Conservation (phyloP, 768 basidiomycete species). For the Boletus huronensis region DNA sequence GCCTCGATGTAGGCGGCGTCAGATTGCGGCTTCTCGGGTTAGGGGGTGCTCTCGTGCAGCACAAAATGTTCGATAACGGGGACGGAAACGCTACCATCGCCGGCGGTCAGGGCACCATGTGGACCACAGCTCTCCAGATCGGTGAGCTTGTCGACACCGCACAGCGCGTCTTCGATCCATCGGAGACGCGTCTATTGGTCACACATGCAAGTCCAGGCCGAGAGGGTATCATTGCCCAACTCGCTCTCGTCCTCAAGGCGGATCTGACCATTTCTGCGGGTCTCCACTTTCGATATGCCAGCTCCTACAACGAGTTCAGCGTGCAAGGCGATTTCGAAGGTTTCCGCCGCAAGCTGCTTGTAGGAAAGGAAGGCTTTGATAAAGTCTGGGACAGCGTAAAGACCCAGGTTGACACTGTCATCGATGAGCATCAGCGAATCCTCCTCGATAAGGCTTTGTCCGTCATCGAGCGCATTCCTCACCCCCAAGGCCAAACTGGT, state of each 20-base stretch:
- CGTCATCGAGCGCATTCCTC: conserved; percentile 79
- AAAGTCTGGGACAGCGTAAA: conserved; percentile 96
- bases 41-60: conserved; percentile 90
- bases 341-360: conserved; percentile 74
- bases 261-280: conserved; percentile 93
- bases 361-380: conserved; percentile 79
- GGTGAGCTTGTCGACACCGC: conserved; percentile 98
- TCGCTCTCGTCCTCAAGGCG: conserved; percentile 86
- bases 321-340: conserved; percentile 87
- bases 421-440: conserved; percentile 86
- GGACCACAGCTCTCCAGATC: conserved; percentile 96
- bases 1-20: conserved; percentile 88
- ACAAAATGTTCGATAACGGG: conserved; percentile 94
- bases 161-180: conserved; percentile 85
- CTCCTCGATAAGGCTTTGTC: conserved; percentile 86
- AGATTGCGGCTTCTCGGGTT: conserved; percentile 93
- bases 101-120: conserved; percentile 97
- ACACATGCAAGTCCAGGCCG: conserved; percentile 91
- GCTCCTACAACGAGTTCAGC: conserved; percentile 95
- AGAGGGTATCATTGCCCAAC: conserved; percentile 89
- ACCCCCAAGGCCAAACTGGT: conserved; percentile 37
- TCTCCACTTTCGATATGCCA: conserved; percentile 96
- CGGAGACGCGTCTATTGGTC: conserved; percentile 91
- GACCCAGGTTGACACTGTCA: conserved; percentile 82
- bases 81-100: conserved; percentile 96